Evolutionary conservation across 2,329 filamentous ascomycete genomes (phyloP).

Genomic region (Colletotrichum sp.): DNA sequence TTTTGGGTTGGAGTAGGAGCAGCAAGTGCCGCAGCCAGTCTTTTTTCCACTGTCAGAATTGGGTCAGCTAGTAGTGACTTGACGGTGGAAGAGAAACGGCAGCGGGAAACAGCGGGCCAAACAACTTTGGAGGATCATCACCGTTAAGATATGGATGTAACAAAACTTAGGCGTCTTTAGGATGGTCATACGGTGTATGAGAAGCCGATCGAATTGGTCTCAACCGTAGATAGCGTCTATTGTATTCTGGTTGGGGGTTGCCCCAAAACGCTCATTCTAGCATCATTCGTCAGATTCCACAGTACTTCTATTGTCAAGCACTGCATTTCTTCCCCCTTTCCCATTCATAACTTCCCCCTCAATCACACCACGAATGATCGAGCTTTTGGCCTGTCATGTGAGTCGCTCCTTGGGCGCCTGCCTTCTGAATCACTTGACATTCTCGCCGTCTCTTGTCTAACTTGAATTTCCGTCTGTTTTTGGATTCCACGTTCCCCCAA

Average conservation of each 20-base stretch:
- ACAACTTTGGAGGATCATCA: too few relatives aligned
- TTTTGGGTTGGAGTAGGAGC: constrained; percentile 71
- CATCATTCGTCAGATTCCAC: too few relatives aligned
- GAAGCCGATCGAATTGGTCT: too few relatives aligned
- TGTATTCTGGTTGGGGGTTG: too few relatives aligned
- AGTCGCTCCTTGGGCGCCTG: neutral
- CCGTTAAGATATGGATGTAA: too few relatives aligned
- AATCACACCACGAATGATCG: neutral
- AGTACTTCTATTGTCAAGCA: too few relatives aligned
- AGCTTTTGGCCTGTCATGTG: neutral
- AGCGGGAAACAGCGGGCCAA: neutral
- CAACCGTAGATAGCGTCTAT: too few relatives aligned
- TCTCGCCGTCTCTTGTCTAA: neutral
- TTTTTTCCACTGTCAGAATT: neutral
- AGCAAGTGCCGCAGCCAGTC: constrained; percentile 45
- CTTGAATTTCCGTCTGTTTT: neutral
- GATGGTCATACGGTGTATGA: too few relatives aligned
- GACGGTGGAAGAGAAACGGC: neutral
- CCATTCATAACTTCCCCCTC: neutral
- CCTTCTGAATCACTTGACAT: neutral
- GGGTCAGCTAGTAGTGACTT: neutral
- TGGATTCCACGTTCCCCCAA: neutral
- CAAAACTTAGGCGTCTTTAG: too few relatives aligned
- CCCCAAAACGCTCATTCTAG: too few relatives aligned
- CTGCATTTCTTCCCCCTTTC: neutral